Evolutionary conservation across 495 filamentous ascomycete species (phyloP), one percentile per base, ranked within the genome.

Genomic region (Aspergillus coremiiformis): DNA sequence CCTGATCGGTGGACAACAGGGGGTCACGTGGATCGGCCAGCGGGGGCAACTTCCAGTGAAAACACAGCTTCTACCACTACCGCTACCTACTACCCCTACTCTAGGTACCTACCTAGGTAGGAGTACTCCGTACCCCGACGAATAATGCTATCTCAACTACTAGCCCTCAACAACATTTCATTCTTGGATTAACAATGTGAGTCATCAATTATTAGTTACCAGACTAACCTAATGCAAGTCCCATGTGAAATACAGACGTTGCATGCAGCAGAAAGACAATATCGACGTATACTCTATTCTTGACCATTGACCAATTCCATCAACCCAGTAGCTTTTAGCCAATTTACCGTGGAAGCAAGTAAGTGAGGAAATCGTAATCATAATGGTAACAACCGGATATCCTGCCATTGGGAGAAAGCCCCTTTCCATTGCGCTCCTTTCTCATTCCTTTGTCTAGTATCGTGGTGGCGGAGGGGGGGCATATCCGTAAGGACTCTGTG

Each of bases 401-500:
- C 43, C 37, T 14, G 1, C 2, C n/a, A 3, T 21, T 14, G 17
- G 9, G 17, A 39, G 5, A 41, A 19, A 41, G 20, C 24, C 11
- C 21, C 17, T 43, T 26, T 41, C 15, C 24, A 14, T 21, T 15
- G n/a, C n/a, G 39, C 27, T 30, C 49, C 15, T 20, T 32, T 11
- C 26, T 32, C 39, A 26, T 39, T 39, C 46, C 11, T 24, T 41
- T 45, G 15, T 22, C 39, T 68, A 71, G 27, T 69, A 69, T 15
- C 67, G 62, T 20, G 65, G 68, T 12, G 56, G 58, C 15, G 58
- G 53, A 37, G 54, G 35, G 26, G 63, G 66, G 20, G 62, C 60
- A 39, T 58, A 57, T 20, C 66, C 66, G 45, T 70, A 66, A 7
- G 39, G 49, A 42, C 62, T 59, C 42, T 57, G 62, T 33, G 56